Percentiles rank a stretch among this genome's conserved stretches.
Conservation (phyloP, 495 filamentous ascomycete species). For the Tuber calosporum region DNA sequence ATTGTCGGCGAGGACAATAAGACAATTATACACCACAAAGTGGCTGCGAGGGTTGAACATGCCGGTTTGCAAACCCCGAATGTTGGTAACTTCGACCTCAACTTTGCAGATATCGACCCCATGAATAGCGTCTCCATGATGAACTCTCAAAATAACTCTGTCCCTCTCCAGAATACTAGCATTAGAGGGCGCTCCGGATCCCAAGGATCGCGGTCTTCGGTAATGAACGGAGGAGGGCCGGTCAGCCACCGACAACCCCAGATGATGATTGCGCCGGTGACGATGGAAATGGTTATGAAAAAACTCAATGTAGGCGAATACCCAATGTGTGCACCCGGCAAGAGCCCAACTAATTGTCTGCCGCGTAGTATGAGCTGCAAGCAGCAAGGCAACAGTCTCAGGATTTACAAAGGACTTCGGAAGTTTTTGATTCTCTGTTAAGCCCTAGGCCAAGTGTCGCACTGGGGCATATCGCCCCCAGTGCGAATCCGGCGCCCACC, state of each 20-base stretch:
- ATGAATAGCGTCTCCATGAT: conserved; percentile 61
- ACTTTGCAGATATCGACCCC: conserved; percentile 75
- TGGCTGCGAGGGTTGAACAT: conserved; percentile 91
- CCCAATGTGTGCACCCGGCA: conserved; percentile 13
- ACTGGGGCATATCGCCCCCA: conserved; percentile 41
- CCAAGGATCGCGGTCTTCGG: conserved; percentile 51
- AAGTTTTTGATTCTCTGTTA: conserved; percentile 69
- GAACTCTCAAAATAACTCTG: conserved; percentile 53
- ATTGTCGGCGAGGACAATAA: conserved; percentile 98
- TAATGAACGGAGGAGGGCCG: conserved; percentile 53
- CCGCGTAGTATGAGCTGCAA: conserved; percentile 70
- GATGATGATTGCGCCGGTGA: conserved; percentile 79
- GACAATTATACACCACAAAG: conserved; percentile 95
- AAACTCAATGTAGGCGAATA: conserved; percentile 68
- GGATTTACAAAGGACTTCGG: conserved; percentile 71
- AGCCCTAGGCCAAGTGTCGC: conserved; percentile 64
- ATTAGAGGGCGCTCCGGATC: conserved; percentile 67
- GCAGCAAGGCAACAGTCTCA: conserved; percentile 77
- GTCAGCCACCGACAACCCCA: conserved; percentile 55
- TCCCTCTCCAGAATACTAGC: conserved; percentile 47
- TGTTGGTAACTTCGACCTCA: conserved; percentile 58
- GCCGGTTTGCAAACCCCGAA: conserved; percentile 60
- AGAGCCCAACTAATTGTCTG: conserved; percentile 16
- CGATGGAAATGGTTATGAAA: conserved; percentile 91
- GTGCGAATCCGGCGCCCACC: conserved; percentile 44